Base-by-base conservation (phyloP, 345 rosid genomes). In the Noccaea caerulescens region DNA sequence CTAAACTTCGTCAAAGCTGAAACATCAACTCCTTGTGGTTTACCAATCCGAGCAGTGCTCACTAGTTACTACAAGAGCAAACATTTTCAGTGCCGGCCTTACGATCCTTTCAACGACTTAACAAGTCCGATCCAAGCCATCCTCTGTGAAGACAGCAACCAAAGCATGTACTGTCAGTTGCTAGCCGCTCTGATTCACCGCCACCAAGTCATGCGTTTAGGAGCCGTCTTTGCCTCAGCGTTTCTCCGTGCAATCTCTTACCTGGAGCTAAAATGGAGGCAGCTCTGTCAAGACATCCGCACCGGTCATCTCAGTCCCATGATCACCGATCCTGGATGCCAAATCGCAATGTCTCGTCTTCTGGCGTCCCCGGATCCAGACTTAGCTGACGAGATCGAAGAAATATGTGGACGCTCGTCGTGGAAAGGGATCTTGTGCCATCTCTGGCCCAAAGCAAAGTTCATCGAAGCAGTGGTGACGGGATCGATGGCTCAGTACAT, bases 401-500 rank as follows among this genome's bases (percentile, higher is more conserved):
- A 56, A 3, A 85, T 84, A 47, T 88, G 96, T 50, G 53, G 82
- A 20, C 65, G 63, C 1, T 52, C 72, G 30, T 86, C 97, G 4
- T 93, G 98, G 97, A 90, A 88, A 66, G 97, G 96, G 62, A 90
- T 93, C 58, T 82, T 93, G 7, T 85, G 76, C 75, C 85, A 70
- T 77, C 79, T 93, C 10, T 93, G 96, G 97, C 98, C 97, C 9
- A 78, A 76, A 58, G 88, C 98, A 11, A 90, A 93, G 84, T 93
- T 81, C 78, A 84, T 93, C 42, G 98, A 93, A 74, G 95, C 90
- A 45, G 90, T 93, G 25, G 90, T 93, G 49, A 93, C 98, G 30
- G 97, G 97, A 5, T 87, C 98, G 4, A 93, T 93, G 98, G 96
- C 98, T 25, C 98, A 93, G 20, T 93, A 93, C 61, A 84, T 93